Evolutionary conservation across 768 basidiomycete genomes (phyloP).

Genomic region (Omphalotus guepiniiformis): DNA sequence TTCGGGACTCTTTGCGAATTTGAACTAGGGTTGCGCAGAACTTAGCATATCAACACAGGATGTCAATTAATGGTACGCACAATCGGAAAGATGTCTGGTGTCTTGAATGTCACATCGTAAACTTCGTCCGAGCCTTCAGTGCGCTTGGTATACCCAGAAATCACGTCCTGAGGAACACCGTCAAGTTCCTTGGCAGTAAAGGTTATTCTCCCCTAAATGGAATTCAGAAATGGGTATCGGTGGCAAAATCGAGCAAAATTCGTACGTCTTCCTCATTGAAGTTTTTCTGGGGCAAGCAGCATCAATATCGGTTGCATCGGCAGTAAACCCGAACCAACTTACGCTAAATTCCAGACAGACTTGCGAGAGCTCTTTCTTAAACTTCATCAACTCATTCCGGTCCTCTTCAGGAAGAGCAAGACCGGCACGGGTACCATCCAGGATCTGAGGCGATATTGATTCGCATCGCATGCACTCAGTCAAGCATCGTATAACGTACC

Average conservation of each 20-base stretch:
- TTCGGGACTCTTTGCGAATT: slow-evolving; percentile 67
- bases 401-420: slow-evolving; percentile 66
- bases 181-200: slow-evolving; percentile 73
- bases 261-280: slow-evolving; percentile 83
- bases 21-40: slow-evolving; percentile 46
- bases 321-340: slow-evolving; percentile 25
- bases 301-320: not conserved
- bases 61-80: slow-evolving; percentile 35
- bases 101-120: slow-evolving; percentile 77
- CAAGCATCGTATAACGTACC: slow-evolving; percentile 25
- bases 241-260: not conserved
- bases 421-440: slow-evolving; percentile 79
- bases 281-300: slow-evolving; percentile 55
- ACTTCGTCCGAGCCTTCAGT: slow-evolving; percentile 53
- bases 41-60: not conserved
- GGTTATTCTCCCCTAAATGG: slow-evolving; percentile 47
- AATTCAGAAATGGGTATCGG: slow-evolving; percentile 1
- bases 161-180: slow-evolving; percentile 75
- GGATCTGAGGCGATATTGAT: too few relatives aligned
- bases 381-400: slow-evolving; percentile 46
- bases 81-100: slow-evolving; percentile 76
- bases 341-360: slow-evolving; percentile 78
- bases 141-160: slow-evolving; percentile 72
- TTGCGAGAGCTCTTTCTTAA: slow-evolving; percentile 77
- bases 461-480: too few relatives aligned